Evolutionary conservation across 2,329 filamentous ascomycete genomes (phyloP).

Genomic region (Sporothrix inflata): DNA sequence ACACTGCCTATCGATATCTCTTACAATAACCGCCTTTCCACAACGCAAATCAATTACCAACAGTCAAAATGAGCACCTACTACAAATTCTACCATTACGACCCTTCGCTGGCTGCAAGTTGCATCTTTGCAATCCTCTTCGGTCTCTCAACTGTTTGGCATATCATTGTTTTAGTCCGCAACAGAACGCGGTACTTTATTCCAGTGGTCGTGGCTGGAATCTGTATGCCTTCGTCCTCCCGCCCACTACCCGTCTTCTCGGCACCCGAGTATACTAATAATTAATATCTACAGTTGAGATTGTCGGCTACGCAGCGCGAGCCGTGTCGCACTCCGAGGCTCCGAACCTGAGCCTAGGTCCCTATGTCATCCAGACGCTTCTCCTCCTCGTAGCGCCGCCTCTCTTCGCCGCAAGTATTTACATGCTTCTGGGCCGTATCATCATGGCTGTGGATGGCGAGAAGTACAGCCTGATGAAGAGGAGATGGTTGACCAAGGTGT

Average conservation of each 20-base stretch:
- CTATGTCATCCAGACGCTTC: conserved; percentile 11
- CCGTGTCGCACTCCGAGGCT: conserved; percentile 1
- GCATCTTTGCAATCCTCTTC: conserved; percentile 9
- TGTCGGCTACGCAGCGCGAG: not conserved
- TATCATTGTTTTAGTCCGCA: not conserved
- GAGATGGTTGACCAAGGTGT: conserved; percentile 31
- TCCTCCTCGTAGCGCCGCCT: conserved; percentile 7
- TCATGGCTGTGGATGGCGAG: conserved; percentile 10
- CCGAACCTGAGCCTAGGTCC: not conserved
- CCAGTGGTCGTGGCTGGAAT: not conserved
- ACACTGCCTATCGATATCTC: not conserved
- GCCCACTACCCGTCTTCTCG: no score
- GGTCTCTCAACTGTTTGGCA: conserved; percentile 1
- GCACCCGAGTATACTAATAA: not conserved
- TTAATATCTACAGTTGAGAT: not conserved
- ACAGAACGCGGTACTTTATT: not conserved
- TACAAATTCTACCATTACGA: conserved; percentile 12
- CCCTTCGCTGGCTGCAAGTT: conserved; percentile 11
- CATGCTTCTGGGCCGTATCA: conserved; percentile 28
- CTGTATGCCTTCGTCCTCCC: not conserved
- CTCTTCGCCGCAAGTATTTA: conserved; percentile 27
- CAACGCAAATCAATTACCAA: not conserved
- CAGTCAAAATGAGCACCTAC: not conserved
- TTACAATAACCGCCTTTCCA: not conserved
- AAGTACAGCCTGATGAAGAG: conserved; percentile 2